A percentile compares a stretch with the other conserved stretches of the same genome.
Evolutionary conservation across 371 early-diverging fungal genomes (phyloP).

Genomic region (Mortierella sp.): DNA sequence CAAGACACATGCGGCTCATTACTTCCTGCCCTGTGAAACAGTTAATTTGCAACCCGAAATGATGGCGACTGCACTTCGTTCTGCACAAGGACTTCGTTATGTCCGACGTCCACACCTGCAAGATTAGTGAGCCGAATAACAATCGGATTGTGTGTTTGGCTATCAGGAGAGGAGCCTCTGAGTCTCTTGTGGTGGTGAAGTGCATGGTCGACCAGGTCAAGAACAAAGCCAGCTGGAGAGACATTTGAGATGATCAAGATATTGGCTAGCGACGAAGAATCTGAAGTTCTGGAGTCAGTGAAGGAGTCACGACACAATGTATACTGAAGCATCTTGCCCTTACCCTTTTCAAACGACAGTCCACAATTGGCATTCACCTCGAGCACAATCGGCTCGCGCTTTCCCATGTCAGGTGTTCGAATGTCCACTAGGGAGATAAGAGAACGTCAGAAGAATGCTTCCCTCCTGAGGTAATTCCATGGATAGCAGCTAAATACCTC

Average conservation of each 20-base stretch:
- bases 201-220: conserved; percentile 52
- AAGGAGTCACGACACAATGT: too few species aligned
- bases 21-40: too few species aligned
- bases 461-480: too few species aligned
- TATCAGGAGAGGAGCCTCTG: neutral
- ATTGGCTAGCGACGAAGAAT: conserved; percentile 54
- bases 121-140: too few species aligned
- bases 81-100: too few species aligned
- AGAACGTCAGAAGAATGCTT: too few species aligned
- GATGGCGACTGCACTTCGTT: neutral
- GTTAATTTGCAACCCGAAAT: conserved; percentile 1
- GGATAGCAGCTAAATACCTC: conserved; percentile 22
- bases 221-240: conserved; percentile 41
- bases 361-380: conserved; percentile 69
- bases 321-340: too few species aligned
- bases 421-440: conserved; percentile 52
- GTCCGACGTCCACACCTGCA: too few species aligned
- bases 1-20: too few species aligned
- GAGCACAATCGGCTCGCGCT: conserved; percentile 54
- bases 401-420: conserved; percentile 50
- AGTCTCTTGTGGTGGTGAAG: conserved; percentile 20
- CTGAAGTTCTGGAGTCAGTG: conserved; percentile 12
- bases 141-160: too few species aligned
- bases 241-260: conserved; percentile 53
- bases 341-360: conserved; percentile 56